These are phyloP conservation scores for Monilinia vaccinii-corymbosi DNA, from an alignment of 2,329 filamentous ascomycete species.

Conservation along the genomic window DNA sequence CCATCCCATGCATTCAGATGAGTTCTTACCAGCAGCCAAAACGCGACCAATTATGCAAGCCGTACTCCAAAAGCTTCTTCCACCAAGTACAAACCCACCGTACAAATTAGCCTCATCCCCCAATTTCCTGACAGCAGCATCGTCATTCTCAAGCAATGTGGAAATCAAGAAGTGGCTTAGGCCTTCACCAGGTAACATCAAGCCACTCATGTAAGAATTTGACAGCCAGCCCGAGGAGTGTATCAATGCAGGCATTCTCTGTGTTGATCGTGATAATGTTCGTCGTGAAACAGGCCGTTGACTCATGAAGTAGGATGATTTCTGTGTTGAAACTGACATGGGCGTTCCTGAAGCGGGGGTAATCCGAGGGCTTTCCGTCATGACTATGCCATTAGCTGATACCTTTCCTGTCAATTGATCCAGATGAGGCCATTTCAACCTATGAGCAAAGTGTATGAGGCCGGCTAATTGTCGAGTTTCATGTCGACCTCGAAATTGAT, in stretches of 20 bases:
- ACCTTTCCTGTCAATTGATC: constrained; percentile 31
- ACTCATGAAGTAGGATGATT: constrained; percentile 28
- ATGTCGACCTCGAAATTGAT: constrained; percentile 34
- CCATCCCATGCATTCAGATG: constrained; percentile 61
- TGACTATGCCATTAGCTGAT: constrained; percentile 27
- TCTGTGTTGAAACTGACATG: constrained; percentile 24
- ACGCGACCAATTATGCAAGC: constrained; percentile 56
- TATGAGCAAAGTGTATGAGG: constrained; percentile 53
- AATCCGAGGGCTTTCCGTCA: constrained; percentile 20
- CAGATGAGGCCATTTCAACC: constrained; percentile 53
- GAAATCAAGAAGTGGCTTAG: constrained; percentile 57
- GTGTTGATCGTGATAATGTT: constrained; percentile 16
- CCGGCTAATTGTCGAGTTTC: constrained; percentile 51
- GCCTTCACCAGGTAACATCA: constrained; percentile 55
- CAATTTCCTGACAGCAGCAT: constrained; percentile 46
- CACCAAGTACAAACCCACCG: constrained; percentile 53
- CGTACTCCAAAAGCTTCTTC: constrained; percentile 62
- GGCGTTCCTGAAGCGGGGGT: constrained; percentile 24
- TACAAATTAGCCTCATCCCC: constrained; percentile 54
- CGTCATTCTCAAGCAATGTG: constrained; percentile 55
- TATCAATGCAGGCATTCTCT: constrained; percentile 43
- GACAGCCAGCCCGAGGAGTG: constrained; percentile 57
- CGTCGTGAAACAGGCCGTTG: constrained; percentile 13
- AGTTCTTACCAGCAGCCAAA: constrained; percentile 51
- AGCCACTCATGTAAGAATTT: constrained; percentile 56